Evolutionary conservation across 345 rosid genomes (phyloP), one percentile per base, ranked within the genome.

Genomic region (Gossypium bickii): DNA sequence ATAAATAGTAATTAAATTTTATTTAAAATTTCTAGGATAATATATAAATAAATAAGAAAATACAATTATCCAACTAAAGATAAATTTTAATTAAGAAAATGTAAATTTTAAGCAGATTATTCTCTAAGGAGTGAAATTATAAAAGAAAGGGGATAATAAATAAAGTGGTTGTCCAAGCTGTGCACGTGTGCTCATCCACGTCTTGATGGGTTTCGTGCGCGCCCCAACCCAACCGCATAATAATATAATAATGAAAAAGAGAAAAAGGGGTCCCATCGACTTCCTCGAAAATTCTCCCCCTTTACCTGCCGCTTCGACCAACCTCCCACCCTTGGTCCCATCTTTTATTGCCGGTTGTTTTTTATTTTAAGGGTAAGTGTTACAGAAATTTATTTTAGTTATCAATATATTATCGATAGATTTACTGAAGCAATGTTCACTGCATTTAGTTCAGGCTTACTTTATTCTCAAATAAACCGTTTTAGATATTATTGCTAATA

Each of bases 101-200:
- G 27, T 20, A 3, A 9, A 20, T 8, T 2, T 8, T 18, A 56
- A 56, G 4, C 25, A 6, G 4, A 56, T 56, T 7, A 9, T 56
- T 7, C 0, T 20, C 2, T 18, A 20, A 11, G 13, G 13, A 13
- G 51, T 47, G 51, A 47, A 47, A 47, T 47, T 47, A 47, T 27
- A 27, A 12, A 12, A 20, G 25, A 5, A 3, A 10, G 20, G 27
- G 27, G 6, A 57, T 20, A 11, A 24, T 15, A 59, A 45, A 22
- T 22, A 12, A 67, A 44, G 38, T 67, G 12, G 0, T 24, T 75
- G 73, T 64, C 57, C 60, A 72, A 64, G 22, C 17, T 29, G 76
- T 70, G 83, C 83, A 80, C 83, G 83, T 80, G 83, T 80, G 83
- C 68, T 15, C 78, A 74, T 70, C 72, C 61, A 61, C 55, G 27